phyloP scores from a whole-genome alignment of 2,329 filamentous ascomycete species.

The Fusarium sp. region DNA sequence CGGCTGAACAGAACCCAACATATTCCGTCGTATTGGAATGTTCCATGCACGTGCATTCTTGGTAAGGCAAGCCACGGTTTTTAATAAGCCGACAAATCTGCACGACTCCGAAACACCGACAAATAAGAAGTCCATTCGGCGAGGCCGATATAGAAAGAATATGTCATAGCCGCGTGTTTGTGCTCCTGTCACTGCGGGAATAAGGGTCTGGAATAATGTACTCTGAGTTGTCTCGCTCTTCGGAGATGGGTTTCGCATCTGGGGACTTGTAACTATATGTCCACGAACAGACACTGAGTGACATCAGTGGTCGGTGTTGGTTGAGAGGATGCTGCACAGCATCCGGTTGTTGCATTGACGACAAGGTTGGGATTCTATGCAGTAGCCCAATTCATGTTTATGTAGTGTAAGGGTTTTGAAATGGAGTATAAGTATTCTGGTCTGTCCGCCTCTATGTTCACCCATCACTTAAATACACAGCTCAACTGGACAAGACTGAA shows the following conservation, averaged over 20 bases:
- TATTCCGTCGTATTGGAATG: neutral
- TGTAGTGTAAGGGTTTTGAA: neutral
- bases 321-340: neutral
- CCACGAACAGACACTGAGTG: neutral
- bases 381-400: neutral
- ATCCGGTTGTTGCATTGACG: neutral
- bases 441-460: neutral
- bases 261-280: neutral
- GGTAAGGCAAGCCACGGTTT: slow-evolving; percentile 31
- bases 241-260: neutral
- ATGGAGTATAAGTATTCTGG: slow-evolving; percentile 12
- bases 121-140: neutral
- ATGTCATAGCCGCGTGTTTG: neutral
- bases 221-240: neutral
- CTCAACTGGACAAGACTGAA: neutral
- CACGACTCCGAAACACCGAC: slow-evolving; percentile 15
- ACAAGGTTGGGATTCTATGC: neutral
- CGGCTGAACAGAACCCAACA: neutral
- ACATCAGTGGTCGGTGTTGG: neutral
- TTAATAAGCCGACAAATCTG: slow-evolving; percentile 23
- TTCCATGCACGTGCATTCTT: slow-evolving; percentile 26
- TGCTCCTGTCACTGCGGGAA: neutral
- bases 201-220: neutral
- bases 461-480: neutral
- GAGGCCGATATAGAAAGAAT: neutral